These are phyloP conservation scores for Candida qinlingensis DNA, from an alignment of 805 yeast genomes.

Conservation along the genomic window DNA sequence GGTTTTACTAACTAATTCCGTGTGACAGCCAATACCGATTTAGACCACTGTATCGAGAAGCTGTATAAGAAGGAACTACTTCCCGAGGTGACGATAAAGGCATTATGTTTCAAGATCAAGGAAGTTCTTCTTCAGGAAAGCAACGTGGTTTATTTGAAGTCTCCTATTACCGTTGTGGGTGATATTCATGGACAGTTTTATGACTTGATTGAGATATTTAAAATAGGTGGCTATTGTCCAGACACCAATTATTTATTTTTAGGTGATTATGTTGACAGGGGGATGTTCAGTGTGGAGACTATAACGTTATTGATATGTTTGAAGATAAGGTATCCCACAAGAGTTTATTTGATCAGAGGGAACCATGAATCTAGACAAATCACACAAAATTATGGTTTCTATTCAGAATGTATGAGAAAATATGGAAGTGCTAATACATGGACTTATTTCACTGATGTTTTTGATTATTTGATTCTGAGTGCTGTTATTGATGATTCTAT, in stretches of 20 bases:
- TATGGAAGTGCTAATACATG: conserved; percentile 81
- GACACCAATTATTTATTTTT: conserved; percentile 87
- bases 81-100: conserved; percentile 65
- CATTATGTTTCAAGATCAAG: conserved; percentile 75
- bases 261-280: conserved; percentile 96
- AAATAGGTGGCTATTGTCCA: conserved; percentile 91
- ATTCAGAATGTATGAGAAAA: conserved; percentile 87
- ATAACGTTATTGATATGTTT: conserved; percentile 76
- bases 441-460: conserved; percentile 85
- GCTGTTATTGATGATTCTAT: conserved; percentile 87
- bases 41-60: conserved; percentile 68
- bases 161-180: conserved; percentile 95
- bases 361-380: conserved; percentile 96
- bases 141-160: conserved; percentile 74
- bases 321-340: conserved; percentile 80
- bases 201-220: conserved; percentile 86
- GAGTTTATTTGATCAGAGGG: conserved; percentile 83
- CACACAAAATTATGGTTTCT: conserved; percentile 95
- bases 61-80: conserved; percentile 59
- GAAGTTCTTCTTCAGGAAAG: conserved; percentile 75
- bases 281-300: conserved; percentile 90
- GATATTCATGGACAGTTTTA: conserved; percentile 98
- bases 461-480: conserved; percentile 83
- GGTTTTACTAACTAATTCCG: neutral
- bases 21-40: conserved; percentile 30